phyloP scores from a whole-genome alignment of 2,329 filamentous ascomycete species.

The Trichoderma simmonsii region DNA sequence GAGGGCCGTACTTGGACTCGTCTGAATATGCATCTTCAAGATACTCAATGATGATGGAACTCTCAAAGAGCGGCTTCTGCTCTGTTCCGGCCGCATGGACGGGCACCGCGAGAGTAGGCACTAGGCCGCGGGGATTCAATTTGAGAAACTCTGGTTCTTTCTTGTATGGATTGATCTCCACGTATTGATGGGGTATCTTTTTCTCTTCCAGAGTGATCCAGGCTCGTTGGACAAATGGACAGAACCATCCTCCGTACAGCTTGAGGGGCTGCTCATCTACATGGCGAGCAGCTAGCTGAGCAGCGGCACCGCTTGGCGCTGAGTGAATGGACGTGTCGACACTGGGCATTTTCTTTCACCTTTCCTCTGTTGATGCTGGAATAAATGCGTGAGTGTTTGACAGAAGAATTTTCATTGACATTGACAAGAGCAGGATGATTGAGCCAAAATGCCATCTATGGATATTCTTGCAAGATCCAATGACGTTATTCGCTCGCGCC shows the following conservation, averaged over 20 bases:
- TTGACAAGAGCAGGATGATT: background rate
- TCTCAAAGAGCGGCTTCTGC: slow-evolving; percentile 66
- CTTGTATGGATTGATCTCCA: slow-evolving; percentile 75
- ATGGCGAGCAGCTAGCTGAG: slow-evolving; percentile 45
- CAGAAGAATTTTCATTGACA: too few species aligned
- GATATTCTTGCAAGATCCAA: background rate
- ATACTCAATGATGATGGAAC: slow-evolving; percentile 70
- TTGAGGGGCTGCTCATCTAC: slow-evolving; percentile 52
- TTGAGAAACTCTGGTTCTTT: slow-evolving; percentile 66
- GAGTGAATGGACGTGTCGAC: slow-evolving; percentile 49
- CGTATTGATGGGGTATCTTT: slow-evolving; percentile 68
- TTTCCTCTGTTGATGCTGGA: background rate
- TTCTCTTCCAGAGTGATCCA: slow-evolving; percentile 76
- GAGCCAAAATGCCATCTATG: background rate
- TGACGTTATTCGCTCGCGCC: slow-evolving; percentile 6
- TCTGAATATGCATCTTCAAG: slow-evolving; percentile 67
- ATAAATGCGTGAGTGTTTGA: too few species aligned
- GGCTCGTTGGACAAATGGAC: slow-evolving; percentile 64
- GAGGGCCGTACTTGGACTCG: slow-evolving; percentile 38
- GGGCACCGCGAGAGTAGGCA: slow-evolving; percentile 63
- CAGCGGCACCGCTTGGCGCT: slow-evolving; percentile 49
- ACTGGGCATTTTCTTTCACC: slow-evolving; percentile 35
- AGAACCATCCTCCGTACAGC: slow-evolving; percentile 75
- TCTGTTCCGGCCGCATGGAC: slow-evolving; percentile 25
- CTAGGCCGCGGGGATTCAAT: slow-evolving; percentile 71